Base-by-base conservation (phyloP, 441 rosid genomes). In the Breynia disticha region DNA sequence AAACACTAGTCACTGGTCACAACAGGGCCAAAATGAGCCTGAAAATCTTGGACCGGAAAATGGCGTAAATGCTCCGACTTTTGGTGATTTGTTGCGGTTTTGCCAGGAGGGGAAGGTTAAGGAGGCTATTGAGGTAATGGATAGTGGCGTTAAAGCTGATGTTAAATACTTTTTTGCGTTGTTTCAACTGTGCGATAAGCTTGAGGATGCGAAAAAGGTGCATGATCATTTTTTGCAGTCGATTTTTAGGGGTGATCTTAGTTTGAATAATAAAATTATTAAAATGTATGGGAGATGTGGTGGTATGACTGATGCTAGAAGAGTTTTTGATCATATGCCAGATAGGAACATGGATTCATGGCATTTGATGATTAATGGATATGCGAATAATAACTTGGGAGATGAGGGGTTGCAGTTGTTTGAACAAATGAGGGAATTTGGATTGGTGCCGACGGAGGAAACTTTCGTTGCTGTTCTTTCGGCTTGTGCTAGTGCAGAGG, bases 391-490 rank as follows among this genome's bases (percentile, higher is more conserved):
- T 54, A 80, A 76, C 43, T 60, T 83, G 68, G 96, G 98, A 48
- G 96, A 91, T 60, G 88, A 83, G 18, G 95, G 95, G n/a, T 72
- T 86, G 80, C 80, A 74, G 74, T 50, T 87, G 76, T 91, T 76
- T 19, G 93, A 85, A 55, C 82, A 85, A 62, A 80, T 91, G 90
- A 66, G 76, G 56, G 61, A 63, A 5, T 56, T 70, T 15, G 90
- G 86, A 9, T 44, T 86, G 77, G 72, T 73, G 45, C 95, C 89
- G 0, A 77, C 77, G 7, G 90, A 61, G 47, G 79, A 81, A 54
- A 90, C 96, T n/a, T 87, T 90, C 35, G 70, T 81, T 51, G 62
- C 73, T 1, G 90, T 85, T 67, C 73, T 87, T 37, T 66, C 82
- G 19, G 84, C 86, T 45, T 84, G 91, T 76, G 95, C 83, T 21